These are phyloP conservation scores for Calocera viscosa DNA, from an alignment of 768 basidiomycete genomes.

Conservation along the genomic window DNA sequence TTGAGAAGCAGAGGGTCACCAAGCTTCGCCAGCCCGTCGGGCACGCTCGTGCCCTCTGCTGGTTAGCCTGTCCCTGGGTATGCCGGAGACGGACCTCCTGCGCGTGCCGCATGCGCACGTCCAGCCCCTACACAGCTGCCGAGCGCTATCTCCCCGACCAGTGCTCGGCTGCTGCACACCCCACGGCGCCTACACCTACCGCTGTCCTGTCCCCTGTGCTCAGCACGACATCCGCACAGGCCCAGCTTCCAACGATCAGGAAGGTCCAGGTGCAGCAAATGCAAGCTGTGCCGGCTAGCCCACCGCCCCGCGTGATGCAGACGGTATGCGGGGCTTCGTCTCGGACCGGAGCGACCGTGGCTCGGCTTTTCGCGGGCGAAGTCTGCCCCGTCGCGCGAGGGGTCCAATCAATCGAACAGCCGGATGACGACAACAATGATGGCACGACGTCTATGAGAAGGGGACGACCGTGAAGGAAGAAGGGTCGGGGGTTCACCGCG, in stretches of 20 bases:
- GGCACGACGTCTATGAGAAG: too few species aligned
- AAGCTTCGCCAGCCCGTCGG: background rate
- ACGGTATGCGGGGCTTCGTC: background rate
- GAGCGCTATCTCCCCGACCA: background rate
- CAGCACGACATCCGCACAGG: background rate
- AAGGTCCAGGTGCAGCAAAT: background rate
- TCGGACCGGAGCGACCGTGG: slow-evolving; percentile 1
- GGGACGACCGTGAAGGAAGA: too few species aligned
- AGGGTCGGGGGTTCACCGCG: too few species aligned
- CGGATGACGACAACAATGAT: too few species aligned
- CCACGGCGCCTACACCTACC: background rate
- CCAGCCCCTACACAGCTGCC: background rate
- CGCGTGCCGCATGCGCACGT: background rate
- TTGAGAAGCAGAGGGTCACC: background rate
- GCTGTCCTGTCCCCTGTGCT: background rate
- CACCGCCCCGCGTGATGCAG: background rate
- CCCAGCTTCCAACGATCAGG: background rate
- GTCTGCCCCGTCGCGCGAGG: background rate
- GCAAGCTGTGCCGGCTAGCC: background rate
- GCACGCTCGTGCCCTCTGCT: background rate
- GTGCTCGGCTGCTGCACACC: background rate
- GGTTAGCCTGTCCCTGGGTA: slow-evolving; percentile 37
- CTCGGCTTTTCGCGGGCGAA: background rate
- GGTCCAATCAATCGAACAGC: too few species aligned
- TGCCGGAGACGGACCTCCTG: slow-evolving; percentile 35